These are phyloP conservation scores for Trichoderma sp. DNA, from an alignment of 2,329 filamentous ascomycete genomes.

Conservation along the genomic window DNA sequence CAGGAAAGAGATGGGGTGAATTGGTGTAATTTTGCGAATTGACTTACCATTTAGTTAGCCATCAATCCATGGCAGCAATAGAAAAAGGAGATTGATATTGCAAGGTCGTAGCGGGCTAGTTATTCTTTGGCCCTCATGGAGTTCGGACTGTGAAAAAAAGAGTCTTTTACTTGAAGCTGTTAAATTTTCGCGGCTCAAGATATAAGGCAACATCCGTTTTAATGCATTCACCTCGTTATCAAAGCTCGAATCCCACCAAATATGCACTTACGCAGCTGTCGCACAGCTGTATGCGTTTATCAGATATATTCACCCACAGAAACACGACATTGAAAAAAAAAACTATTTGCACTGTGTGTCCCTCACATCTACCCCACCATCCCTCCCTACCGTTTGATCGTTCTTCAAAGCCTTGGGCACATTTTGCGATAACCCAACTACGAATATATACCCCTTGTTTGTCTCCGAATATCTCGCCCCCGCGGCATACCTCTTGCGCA, in stretches of 20 bases:
- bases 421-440: slow-evolving; percentile 34
- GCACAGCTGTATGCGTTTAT: slow-evolving; percentile 6
- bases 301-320: background rate
- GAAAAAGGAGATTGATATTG: background rate
- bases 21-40: slow-evolving; percentile 1
- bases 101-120: background rate
- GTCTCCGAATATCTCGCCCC: background rate
- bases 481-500: background rate
- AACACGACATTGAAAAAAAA: slow-evolving; percentile 26
- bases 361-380: slow-evolving; percentile 32
- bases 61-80: background rate
- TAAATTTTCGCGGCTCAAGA: slow-evolving; percentile 2
- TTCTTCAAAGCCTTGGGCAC: slow-evolving; percentile 28
- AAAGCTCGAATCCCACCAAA: slow-evolving; percentile 25
- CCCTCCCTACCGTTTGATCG: slow-evolving; percentile 25
- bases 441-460: background rate
- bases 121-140: background rate
- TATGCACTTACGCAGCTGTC: slow-evolving; percentile 28
- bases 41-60: background rate
- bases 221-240: slow-evolving; percentile 21
- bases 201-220: slow-evolving; percentile 13
- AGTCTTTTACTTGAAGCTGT: background rate
- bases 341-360: slow-evolving; percentile 33
- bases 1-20: slow-evolving; percentile 34
- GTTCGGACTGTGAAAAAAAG: background rate